Percentiles rank a stretch among this genome's conserved stretches.
These are phyloP conservation scores for Penicillium sp. DNA, from an alignment of 2,329 filamentous ascomycete species.

Conservation along the genomic window DNA sequence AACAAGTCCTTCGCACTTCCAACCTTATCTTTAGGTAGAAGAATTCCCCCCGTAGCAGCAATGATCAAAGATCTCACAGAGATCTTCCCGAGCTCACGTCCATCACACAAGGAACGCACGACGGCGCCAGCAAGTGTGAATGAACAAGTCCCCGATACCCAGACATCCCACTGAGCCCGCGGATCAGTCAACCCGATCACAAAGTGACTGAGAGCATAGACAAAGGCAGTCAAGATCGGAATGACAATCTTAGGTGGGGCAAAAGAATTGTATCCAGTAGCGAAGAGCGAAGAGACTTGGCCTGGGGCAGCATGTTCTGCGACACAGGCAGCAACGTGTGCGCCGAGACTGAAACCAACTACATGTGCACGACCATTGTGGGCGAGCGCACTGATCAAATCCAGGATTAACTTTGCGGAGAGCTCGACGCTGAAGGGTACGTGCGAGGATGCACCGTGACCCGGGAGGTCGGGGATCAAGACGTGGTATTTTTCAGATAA, in stretches of 20 bases:
- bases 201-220: slow-evolving; percentile 1
- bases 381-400: background rate
- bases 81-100: slow-evolving; percentile 4
- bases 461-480: background rate
- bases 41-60: background rate
- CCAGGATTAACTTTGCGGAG: background rate
- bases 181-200: background rate
- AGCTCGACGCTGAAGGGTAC: background rate
- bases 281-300: slow-evolving; percentile 7
- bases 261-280: slow-evolving; percentile 11
- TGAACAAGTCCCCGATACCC: background rate
- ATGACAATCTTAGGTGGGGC: background rate
- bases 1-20: slow-evolving; percentile 3
- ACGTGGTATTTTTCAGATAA: background rate
- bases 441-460: background rate
- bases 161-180: background rate
- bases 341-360: background rate
- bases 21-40: slow-evolving; percentile 4
- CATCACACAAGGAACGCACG: slow-evolving; percentile 5
- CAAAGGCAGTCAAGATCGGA: background rate
- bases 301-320: slow-evolving; percentile 2
- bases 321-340: background rate
- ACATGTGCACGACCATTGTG: background rate
- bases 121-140: slow-evolving; percentile 8
- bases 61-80: slow-evolving; percentile 6